These are phyloP conservation scores for Hericium coralloides DNA, from an alignment of 768 basidiomycete genomes.

Conservation along the genomic window DNA sequence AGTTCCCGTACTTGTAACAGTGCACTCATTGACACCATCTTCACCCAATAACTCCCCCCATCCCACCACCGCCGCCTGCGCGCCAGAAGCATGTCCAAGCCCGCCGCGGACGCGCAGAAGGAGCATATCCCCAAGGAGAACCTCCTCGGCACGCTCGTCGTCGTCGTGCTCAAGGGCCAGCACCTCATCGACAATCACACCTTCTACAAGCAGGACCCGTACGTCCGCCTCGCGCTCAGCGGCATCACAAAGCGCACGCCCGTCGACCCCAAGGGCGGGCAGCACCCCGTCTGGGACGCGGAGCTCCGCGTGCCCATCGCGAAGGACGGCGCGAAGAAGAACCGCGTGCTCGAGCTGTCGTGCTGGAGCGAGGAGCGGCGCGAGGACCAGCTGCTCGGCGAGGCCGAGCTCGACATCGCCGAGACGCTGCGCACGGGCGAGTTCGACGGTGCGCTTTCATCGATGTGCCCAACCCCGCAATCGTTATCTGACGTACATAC, in stretches of 20 bases:
- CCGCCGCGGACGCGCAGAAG: not conserved
- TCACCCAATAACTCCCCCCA: not conserved
- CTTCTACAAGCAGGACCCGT: constrained; percentile 90
- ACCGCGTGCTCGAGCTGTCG: constrained; percentile 58
- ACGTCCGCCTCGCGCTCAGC: constrained; percentile 52
- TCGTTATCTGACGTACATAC: not conserved
- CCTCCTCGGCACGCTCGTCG: constrained; percentile 67
- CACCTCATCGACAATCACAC: constrained; percentile 77
- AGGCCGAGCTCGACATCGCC: constrained; percentile 64
- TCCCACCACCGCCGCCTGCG: not conserved
- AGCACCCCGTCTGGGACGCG: constrained; percentile 89
- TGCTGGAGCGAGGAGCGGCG: constrained; percentile 77
- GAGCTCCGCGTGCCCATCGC: constrained; percentile 74
- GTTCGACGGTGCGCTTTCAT: constrained; percentile 67
- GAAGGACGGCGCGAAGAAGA: constrained; percentile 44
- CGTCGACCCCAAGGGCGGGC: constrained; percentile 79
- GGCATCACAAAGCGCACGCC: constrained; percentile 60
- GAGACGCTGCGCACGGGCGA: constrained; percentile 80
- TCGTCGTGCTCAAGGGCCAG: constrained; percentile 78
- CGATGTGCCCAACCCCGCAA: constrained; percentile 10
- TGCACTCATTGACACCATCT: not conserved
- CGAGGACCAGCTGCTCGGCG: constrained; percentile 69
- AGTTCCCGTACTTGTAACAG: too few species aligned
- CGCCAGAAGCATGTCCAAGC: too few species aligned
- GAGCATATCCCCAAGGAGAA: constrained; percentile 8